These are phyloP conservation scores for Tillandsia fasciculata DNA, from an alignment of 176 grass and related monocot genomes.

Conservation along the genomic window DNA sequence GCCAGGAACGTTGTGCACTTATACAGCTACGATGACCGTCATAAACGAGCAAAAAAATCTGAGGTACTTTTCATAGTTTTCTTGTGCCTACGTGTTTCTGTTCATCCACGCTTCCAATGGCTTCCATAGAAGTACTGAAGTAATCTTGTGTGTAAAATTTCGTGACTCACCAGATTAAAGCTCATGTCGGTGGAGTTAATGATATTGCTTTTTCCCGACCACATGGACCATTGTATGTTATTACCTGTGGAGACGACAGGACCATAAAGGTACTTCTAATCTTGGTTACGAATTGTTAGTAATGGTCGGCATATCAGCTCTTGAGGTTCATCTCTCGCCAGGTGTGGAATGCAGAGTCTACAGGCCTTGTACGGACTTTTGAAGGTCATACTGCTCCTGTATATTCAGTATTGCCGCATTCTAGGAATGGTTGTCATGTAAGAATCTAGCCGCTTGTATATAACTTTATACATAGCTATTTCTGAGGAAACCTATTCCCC, in stretches of 20 bases:
- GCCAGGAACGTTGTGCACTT: slow-evolving; percentile 14
- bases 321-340: neutral
- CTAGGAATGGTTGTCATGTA: slow-evolving; percentile 15
- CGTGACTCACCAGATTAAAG: slow-evolving; percentile 5
- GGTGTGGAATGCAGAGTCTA: slow-evolving; percentile 16
- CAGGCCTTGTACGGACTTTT: slow-evolving; percentile 2
- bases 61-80: neutral
- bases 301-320: neutral
- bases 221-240: slow-evolving; percentile 8
- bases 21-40: slow-evolving; percentile 5
- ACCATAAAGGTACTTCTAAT: slow-evolving; percentile 11
- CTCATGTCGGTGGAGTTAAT: slow-evolving; percentile 22
- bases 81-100: neutral
- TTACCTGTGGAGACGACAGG: slow-evolving; percentile 23
- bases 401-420: slow-evolving; percentile 17
- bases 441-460: neutral
- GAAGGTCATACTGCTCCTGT: slow-evolving; percentile 21
- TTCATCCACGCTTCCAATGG: neutral
- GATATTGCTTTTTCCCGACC: slow-evolving; percentile 25
- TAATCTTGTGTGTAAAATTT: too few relatives aligned
- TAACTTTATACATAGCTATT: neutral
- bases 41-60: slow-evolving; percentile 1
- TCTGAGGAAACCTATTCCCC: neutral
- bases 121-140: too few relatives aligned
- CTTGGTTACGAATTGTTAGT: neutral